These are phyloP conservation scores for Cupressus sempervirens DNA, from an alignment of 75 land plant genomes.

Conservation along the genomic window DNA sequence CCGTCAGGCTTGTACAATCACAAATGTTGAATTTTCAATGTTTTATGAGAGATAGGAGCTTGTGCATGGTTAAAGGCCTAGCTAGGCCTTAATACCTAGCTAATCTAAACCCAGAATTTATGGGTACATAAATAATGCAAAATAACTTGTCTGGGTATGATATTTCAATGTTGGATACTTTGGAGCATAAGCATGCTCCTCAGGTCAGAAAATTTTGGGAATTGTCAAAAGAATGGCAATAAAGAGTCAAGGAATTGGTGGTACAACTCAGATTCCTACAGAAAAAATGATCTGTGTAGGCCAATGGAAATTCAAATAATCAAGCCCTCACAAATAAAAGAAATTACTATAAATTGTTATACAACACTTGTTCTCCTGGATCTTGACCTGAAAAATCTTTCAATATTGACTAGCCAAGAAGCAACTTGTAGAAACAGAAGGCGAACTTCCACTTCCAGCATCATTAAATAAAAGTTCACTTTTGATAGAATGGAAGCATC, in stretches of 20 bases:
- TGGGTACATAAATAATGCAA: too few relatives aligned
- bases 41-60: too few relatives aligned
- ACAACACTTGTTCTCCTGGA: background rate
- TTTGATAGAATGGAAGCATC: conserved; percentile 22
- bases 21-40: too few relatives aligned
- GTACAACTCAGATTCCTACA: background rate
- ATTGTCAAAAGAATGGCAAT: background rate
- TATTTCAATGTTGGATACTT: background rate
- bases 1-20: too few relatives aligned
- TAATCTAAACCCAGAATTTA: too few relatives aligned
- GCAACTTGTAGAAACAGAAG: conserved; percentile 47
- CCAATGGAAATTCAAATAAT: conserved; percentile 2
- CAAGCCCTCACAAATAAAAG: background rate
- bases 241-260: background rate
- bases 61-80: too few relatives aligned
- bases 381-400: background rate
- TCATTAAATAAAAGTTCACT: conserved; percentile 37
- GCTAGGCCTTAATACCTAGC: too few relatives aligned
- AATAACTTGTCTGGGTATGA: background rate
- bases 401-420: conserved; percentile 30
- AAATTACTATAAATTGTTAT: background rate
- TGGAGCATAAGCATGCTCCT: background rate
- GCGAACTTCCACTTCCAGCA: conserved; percentile 48
- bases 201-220: background rate
- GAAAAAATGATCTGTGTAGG: background rate